Conservation (phyloP, 2,329 filamentous ascomycete species). For the Arthrobotrys iridis region DNA sequence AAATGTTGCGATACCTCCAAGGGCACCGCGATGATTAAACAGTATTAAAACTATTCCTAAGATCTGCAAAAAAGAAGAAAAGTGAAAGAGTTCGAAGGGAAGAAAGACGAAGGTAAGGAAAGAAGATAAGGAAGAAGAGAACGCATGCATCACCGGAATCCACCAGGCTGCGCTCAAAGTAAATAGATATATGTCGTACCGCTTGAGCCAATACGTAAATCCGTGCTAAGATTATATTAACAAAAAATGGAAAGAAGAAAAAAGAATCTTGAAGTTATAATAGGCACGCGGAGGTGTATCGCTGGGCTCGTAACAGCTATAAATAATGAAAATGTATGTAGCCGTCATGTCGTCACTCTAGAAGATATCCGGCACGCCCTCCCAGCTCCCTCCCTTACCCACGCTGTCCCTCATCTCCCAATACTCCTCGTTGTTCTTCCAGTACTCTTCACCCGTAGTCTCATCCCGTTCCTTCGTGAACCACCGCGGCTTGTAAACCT, state of each 20-base stretch:
- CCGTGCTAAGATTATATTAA: not conserved
- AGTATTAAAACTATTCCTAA: too few species aligned
- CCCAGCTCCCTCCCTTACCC: slow-evolving; percentile 73
- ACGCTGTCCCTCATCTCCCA: slow-evolving; percentile 79
- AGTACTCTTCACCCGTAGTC: slow-evolving; percentile 86
- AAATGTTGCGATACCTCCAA: too few species aligned
- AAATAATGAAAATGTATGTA: not conserved
- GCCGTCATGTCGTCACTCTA: too few species aligned
- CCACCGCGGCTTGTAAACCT: slow-evolving; percentile 86
- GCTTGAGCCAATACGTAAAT: not conserved
- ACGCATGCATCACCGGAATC: not conserved
- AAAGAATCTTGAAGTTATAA: not conserved
- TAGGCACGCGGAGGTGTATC: too few species aligned
- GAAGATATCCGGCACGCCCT: slow-evolving; percentile 80
- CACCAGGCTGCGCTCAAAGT: not conserved
- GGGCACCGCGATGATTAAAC: too few species aligned
- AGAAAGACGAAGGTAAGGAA: not conserved
- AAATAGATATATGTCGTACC: not conserved
- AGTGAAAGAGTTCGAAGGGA: too few species aligned
- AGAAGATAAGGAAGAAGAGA: not conserved
- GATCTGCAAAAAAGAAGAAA: not conserved
- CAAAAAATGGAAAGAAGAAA: not conserved
- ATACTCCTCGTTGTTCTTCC: slow-evolving; percentile 88
- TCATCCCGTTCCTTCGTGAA: slow-evolving; percentile 78
- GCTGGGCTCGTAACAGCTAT: not conserved